Evolutionary conservation across 2,329 filamentous ascomycete species (phyloP), one percentile per base, ranked within the genome.

Genomic region (Seiridium cupressi): DNA sequence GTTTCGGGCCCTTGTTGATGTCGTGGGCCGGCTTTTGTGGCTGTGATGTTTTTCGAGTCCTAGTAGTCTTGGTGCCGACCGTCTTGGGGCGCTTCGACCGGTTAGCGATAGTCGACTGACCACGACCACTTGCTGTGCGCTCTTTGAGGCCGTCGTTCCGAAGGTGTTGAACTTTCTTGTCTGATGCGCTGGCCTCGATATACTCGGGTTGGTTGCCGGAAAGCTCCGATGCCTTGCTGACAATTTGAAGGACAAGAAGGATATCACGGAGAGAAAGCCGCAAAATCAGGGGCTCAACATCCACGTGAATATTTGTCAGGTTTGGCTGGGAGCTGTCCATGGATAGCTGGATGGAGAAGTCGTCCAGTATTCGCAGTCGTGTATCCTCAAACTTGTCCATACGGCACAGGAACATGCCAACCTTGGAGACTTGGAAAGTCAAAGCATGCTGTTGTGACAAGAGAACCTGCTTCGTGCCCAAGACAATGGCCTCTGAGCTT

Each of bases 321-420:
- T 86, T 88, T 0, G 77, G 71, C 55, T 80, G 77, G 0, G 85
- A 87, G 63, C 75, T 85, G 69, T 99, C 94, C 80, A 99, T 87
- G 3, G 92, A 95, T 68, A 96, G 82, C 64, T 95, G 91, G 8
- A 98, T 81, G 3, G 93, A 97, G 73, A 99, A 99, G 74, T 99
- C 93, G 71, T 99, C 96, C 38, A 99, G 85, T 62, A 99, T 97
- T 18, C 95, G 88, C 51, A 99, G 82, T 44, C 92, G 87, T 46
- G 89, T 93, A 3, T 91, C 93, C 66, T 99, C 94, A 67, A 98
- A 98, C 64, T 89, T 91, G 74, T 99, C 96, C 95, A 99, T 99
- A 10, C 95, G 90, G 72, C 96, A 99, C 38, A 99, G 76, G 73
- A 97, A 99, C 95, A 99, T 99, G 67, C 95, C 95, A 57, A 98